These are phyloP conservation scores for Aureobasidium pullulans DNA, from an alignment of 2,329 filamentous ascomycete species.

Conservation along the genomic window DNA sequence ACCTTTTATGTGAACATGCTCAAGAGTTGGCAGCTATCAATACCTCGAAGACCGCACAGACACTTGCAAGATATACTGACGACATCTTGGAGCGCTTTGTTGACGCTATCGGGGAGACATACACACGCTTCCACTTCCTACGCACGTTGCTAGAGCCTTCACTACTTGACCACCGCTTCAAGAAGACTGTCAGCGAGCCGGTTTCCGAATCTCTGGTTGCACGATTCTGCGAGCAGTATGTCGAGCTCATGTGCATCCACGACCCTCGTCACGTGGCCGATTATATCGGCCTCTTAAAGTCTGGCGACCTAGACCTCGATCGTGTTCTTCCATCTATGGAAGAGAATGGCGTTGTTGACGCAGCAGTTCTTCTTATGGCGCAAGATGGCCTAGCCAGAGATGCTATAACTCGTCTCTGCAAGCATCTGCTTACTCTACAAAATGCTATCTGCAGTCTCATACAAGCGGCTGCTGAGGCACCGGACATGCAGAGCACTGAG, in stretches of 20 bases:
- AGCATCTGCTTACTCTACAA: constrained; percentile 72
- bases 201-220: constrained; percentile 35
- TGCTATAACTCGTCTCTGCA: constrained; percentile 79
- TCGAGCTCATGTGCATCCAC: constrained; percentile 85
- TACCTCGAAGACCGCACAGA: constrained; percentile 56
- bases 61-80: constrained; percentile 54
- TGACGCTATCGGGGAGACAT: constrained; percentile 51
- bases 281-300: constrained; percentile 70
- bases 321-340: constrained; percentile 82
- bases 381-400: constrained; percentile 75
- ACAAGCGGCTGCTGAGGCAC: constrained; percentile 49
- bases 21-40: constrained; percentile 60
- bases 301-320: constrained; percentile 70
- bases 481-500: constrained; percentile 51
- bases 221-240: constrained; percentile 71
- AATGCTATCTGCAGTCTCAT: constrained; percentile 70
- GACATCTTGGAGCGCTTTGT: constrained; percentile 62
- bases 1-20: constrained; percentile 59
- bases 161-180: constrained; percentile 16
- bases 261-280: constrained; percentile 75
- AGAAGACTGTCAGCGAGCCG: constrained; percentile 21
- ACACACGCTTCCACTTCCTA: constrained; percentile 70
- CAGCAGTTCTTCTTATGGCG: constrained; percentile 83
- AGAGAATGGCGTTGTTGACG: constrained; percentile 81
- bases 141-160: constrained; percentile 63